Evolutionary conservation across 352 stramenopile genomes (phyloP), one percentile per base, ranked within the genome.

Genomic region (Globisporangium irregulare): DNA sequence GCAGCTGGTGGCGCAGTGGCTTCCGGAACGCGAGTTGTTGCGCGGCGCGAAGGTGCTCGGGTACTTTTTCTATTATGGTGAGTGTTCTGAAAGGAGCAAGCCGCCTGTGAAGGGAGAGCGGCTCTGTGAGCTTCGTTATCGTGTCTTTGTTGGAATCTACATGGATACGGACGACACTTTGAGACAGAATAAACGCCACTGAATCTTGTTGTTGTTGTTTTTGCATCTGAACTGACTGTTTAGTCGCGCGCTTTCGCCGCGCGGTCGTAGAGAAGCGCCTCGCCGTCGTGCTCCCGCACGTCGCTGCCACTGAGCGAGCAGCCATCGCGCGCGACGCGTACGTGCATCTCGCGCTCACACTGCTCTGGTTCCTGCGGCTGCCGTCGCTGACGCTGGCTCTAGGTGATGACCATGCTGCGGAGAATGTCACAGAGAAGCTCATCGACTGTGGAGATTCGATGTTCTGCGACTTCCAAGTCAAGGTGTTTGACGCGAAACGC

Each of bases 341-440:
- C 56, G 48, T 67, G 55, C 62, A 81, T 36, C 55, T 81, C 38
- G 70, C 64, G 50, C 67, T 83, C 24, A 74, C 76, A 29, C 67
- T 90, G 71, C 69, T 90, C 58, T 90, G 79, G 78, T 75, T 84
- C 67, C 76, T 90, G 54, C 79, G 78, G 4, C 71, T 84, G 12
- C 73, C 70, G 4, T 20, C 43, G 18, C 0, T 81, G 25, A 15
- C 4, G 4, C 53, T 36, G 25, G 53, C 15, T 18, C 54, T 14
- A 4, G 53, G 18, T 58, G 24, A 32, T 58, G 24, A 73, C 20
- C 12, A 46, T 46, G 38, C 29, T 10, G 18, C 18, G 7, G n/a
- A 66, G 9, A 58, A 71, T 18, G 53, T 69, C 34, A 24, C 58
- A 55, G 59, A 68, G 61, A 62, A n/a, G 14, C 67, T 73, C 22